Conservation (phyloP, 2,329 filamentous ascomycete species). For the Coniochaeta ligniaria region DNA sequence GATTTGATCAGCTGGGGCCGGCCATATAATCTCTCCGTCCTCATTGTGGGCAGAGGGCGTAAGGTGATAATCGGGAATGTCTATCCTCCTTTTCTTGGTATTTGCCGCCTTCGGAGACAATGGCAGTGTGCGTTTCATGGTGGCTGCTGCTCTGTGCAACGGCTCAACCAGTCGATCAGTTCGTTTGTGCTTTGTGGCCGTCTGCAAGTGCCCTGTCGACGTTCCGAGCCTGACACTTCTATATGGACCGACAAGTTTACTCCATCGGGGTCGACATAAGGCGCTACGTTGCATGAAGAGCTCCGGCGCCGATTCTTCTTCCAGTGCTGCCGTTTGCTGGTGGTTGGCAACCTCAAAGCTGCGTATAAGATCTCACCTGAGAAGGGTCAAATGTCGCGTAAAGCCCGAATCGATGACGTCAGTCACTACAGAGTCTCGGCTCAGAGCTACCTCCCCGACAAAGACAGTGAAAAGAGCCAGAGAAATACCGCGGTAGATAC, state of each 20-base stretch:
- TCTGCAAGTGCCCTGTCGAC: neutral
- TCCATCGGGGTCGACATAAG: neutral
- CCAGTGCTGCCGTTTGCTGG: neutral
- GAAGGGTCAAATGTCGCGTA: neutral
- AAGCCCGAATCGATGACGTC: neutral
- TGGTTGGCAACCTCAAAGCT: neutral
- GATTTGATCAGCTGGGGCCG: conserved; percentile 49
- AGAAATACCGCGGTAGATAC: too few relatives aligned
- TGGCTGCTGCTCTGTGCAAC: neutral
- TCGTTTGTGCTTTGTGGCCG: neutral
- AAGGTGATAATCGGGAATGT: conserved; percentile 4
- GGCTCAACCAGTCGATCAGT: neutral
- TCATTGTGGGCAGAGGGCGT: neutral
- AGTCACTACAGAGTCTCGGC: neutral
- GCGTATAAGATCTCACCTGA: neutral
- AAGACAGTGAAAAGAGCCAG: too few relatives aligned
- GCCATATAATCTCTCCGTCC: conserved; percentile 34
- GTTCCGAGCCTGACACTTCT: neutral
- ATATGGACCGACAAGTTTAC: neutral
- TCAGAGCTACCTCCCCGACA: too few relatives aligned
- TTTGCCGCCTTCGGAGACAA: neutral
- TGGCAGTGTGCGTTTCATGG: neutral
- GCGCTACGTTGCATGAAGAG: neutral
- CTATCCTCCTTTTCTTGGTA: neutral
- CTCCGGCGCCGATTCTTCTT: neutral